phyloP scores from a whole-genome alignment of 768 basidiomycete genomes.

The Lyophyllum shimeji region DNA sequence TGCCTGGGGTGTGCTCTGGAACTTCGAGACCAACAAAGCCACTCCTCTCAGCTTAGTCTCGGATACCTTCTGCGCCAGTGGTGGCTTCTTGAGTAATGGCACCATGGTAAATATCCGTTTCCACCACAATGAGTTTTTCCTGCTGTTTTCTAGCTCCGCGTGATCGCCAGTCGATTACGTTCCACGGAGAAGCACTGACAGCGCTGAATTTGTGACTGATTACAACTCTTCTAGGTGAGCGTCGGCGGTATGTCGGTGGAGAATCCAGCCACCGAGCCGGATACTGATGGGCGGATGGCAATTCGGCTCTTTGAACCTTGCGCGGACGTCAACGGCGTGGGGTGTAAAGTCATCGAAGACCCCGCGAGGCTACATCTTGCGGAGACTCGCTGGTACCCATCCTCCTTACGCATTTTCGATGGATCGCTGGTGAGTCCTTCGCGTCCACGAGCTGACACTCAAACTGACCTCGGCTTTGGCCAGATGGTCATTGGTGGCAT shows the following conservation, averaged over 20 bases:
- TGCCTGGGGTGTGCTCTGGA: constrained; percentile 43
- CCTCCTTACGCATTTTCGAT: constrained; percentile 33
- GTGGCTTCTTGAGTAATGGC: constrained; percentile 39
- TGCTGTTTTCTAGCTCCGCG: too few relatives aligned
- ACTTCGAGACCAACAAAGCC: constrained; percentile 36
- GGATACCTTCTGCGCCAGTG: constrained; percentile 42
- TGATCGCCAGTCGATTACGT: too few relatives aligned
- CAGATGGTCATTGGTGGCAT: constrained; percentile 18
- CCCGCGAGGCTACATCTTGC: constrained; percentile 33
- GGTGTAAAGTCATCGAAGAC: constrained; percentile 38
- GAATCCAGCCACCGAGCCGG: constrained; percentile 20
- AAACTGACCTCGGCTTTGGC: neutral
- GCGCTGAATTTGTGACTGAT: neutral
- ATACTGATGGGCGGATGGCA: constrained; percentile 31
- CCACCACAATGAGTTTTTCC: too few relatives aligned
- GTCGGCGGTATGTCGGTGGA: constrained; percentile 22
- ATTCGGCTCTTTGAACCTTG: constrained; percentile 41
- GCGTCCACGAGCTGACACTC: too few relatives aligned
- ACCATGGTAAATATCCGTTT: constrained; percentile 18
- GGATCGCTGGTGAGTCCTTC: constrained; percentile 26
- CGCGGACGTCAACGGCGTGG: constrained; percentile 21
- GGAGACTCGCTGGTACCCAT: constrained; percentile 41
- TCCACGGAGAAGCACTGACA: too few relatives aligned
- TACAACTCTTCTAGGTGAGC: neutral
- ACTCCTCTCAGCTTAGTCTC: constrained; percentile 30